Conservation (phyloP, 257 asterid genomes). For the Ligustrum vulgare region DNA sequence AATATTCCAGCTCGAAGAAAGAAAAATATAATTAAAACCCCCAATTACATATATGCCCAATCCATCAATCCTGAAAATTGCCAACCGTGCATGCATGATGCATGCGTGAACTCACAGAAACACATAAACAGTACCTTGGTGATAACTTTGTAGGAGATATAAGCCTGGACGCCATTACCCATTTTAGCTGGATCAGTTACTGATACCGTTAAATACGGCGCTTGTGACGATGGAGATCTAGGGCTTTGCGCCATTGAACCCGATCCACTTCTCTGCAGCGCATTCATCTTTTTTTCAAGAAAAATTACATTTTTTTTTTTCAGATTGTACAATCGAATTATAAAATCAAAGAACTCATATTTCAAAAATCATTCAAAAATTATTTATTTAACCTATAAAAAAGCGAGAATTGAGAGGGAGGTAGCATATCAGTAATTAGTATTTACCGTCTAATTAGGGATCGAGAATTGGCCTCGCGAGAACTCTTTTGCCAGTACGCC, state of each 20-base stretch:
- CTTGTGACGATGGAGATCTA: slow-evolving; percentile 74
- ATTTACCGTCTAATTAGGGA: neutral
- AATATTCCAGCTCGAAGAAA: slow-evolving; percentile 7
- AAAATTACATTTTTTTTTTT: neutral
- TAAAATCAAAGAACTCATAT: neutral
- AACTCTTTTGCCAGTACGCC: neutral
- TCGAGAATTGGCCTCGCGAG: neutral
- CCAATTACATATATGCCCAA: slow-evolving; percentile 3
- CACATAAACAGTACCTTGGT: slow-evolving; percentile 59
- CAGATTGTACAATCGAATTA: neutral
- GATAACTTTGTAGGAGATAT: slow-evolving; percentile 95
- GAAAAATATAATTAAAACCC: neutral
- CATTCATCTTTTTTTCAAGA: slow-evolving; percentile 27
- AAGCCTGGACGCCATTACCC: slow-evolving; percentile 99
- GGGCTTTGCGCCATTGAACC: slow-evolving; percentile 76
- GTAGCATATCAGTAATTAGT: neutral
- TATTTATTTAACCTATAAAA: neutral
- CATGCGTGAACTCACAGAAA: neutral
- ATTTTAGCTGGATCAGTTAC: slow-evolving; percentile 97
- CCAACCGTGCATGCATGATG: slow-evolving; percentile 5
- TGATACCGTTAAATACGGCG: slow-evolving; percentile 73
- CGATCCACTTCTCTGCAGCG: slow-evolving; percentile 76
- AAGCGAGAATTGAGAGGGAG: neutral
- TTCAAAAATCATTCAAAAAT: neutral
- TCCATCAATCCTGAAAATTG: slow-evolving; percentile 5